Evolutionary conservation across 192 early-diverging fungal genomes (phyloP), one percentile per base, ranked within the genome.

Genomic region (Phycomyces blakesleeanus): DNA sequence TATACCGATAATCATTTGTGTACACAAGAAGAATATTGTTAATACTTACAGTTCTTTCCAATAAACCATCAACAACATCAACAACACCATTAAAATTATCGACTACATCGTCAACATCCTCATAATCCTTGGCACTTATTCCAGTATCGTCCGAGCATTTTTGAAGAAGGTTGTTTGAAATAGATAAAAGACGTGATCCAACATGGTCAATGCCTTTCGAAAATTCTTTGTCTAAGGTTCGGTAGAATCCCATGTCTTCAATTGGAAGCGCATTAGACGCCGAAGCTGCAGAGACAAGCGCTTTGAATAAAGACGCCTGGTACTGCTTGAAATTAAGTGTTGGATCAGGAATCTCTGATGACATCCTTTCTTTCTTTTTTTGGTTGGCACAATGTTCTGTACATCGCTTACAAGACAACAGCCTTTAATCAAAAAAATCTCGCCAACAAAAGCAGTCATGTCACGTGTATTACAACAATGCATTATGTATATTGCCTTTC

Each of bases 31-130:
- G n/a, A n/a, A n/a, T n/a, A n/a, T n/a, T n/a, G 40, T 42, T 29
- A 54, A 15, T 16, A 69, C 83, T 63, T 74, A 89, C 87, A 22
- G 90, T 89, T 58, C 83, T 85, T 74, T 97, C 93, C 8, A 94
- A 75, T 67, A 95, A 66, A 59, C 83, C 78, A 61, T 98, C 95
- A 5, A 93, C 76, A 20, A 85, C 80, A 57, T 95, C 93, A 8
- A 87, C 80, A 20, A 86, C 83, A 5, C 69, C 57, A 29, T 74
- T 65, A 60, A 85, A 98, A 18, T 82, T 72, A 20, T 93, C 86
- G 9, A 69, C 76, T 5, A 89, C 70, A 65, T 87, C 87, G 64
- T 91, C 90, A n/a, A 55, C 50, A 40, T 88, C 87, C 12, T 78
- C 71, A 21, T 79, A 72, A 10, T 40, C 25, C n/a, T 21, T 21